phyloP scores from a whole-genome alignment of 192 early-diverging fungal species.

The Haplosporangium gracile region DNA sequence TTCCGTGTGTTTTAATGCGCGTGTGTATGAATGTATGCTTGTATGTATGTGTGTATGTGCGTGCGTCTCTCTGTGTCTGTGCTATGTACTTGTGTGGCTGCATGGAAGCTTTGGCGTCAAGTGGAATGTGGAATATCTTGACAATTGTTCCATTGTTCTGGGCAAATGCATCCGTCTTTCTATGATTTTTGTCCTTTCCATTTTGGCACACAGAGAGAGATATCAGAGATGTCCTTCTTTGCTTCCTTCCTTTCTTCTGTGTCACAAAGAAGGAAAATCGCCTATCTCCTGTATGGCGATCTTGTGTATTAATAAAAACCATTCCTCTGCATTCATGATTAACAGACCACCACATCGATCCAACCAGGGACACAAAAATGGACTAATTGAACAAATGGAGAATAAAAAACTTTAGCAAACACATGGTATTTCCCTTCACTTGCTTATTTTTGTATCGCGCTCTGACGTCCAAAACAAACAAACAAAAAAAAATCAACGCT shows the following conservation, averaged over 20 bases:
- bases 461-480: neutral
- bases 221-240: neutral
- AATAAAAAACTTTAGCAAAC: neutral
- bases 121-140: constrained; percentile 51
- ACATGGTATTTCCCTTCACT: neutral
- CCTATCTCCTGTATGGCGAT: neutral
- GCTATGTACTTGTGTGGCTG: neutral
- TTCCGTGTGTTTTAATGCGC: neutral
- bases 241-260: neutral
- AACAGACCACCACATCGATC: neutral
- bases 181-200: neutral
- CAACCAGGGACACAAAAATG: neutral
- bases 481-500: neutral
- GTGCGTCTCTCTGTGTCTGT: neutral
- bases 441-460: neutral
- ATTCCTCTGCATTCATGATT: neutral
- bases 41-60: neutral
- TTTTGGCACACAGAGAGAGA: neutral
- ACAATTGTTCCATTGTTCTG: neutral
- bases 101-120: constrained; percentile 27
- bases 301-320: neutral
- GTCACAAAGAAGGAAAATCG: neutral
- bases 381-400: neutral
- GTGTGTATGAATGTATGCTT: no score
- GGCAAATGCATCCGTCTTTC: neutral